Conservation (phyloP, 768 basidiomycete genomes). For the Panaeolus papilionaceus region DNA sequence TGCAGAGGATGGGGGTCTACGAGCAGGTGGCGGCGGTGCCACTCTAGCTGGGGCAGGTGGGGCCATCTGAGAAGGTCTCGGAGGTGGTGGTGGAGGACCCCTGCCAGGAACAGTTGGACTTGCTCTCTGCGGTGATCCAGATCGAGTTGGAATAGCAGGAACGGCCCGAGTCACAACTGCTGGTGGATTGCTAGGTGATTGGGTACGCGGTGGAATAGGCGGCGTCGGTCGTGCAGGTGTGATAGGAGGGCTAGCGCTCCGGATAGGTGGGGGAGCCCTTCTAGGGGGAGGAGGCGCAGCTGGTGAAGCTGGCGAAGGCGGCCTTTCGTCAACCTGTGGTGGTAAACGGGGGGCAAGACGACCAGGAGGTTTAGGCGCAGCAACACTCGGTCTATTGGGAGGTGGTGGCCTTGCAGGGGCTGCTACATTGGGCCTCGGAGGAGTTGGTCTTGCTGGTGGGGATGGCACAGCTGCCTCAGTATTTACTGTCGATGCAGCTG, state of each 20-base stretch:
- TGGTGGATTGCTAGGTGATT: conserved; percentile 38
- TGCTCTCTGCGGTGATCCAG: conserved; percentile 31
- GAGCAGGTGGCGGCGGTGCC: conserved; percentile 44
- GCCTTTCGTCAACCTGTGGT: conserved; percentile 42
- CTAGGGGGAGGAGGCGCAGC: conserved; percentile 49
- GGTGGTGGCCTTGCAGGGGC: conserved; percentile 41
- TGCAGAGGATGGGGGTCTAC: conserved; percentile 37
- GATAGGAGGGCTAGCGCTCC: conserved; percentile 38
- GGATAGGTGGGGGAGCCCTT: conserved; percentile 44
- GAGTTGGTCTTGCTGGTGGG: conserved; percentile 40
- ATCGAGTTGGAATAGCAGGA: conserved; percentile 43
- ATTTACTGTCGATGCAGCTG: conserved; percentile 39
- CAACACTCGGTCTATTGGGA: conserved; percentile 27
- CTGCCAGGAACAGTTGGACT: conserved; percentile 32
- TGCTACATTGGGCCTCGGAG: conserved; percentile 41
- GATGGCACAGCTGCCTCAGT: conserved; percentile 42
- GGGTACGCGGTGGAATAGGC: conserved; percentile 46
- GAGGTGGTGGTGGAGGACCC: conserved; percentile 33
- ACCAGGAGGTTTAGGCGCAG: background rate
- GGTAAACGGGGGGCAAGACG: conserved; percentile 42
- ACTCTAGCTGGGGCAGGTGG: conserved; percentile 35
- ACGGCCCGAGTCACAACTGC: conserved; percentile 34
- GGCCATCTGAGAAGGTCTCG: conserved; percentile 26
- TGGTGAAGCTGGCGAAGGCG: conserved; percentile 28
- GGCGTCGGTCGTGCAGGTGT: conserved; percentile 48